Base-by-base conservation (phyloP, 306 rosid species). In the Carpinus viminea region DNA sequence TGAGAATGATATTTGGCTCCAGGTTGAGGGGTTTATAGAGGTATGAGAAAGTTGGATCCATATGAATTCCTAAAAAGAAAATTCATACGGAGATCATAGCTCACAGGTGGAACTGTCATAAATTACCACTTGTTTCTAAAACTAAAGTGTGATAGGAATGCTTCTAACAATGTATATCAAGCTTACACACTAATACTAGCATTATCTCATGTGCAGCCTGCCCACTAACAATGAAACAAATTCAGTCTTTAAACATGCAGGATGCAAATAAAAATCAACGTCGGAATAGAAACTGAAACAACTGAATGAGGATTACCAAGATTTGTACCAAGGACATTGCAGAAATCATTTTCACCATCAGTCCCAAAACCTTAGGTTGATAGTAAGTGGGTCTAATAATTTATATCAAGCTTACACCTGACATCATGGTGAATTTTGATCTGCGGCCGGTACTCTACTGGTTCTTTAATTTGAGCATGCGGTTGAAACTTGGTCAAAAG, bases 21-120 rank as follows among this genome's bases (percentile, higher is more conserved):
- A 36, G 46, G 46, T 36, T 36, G 46, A 65, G 48, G 47, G 48
- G 70, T 36, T 36, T 65, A 34, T 65, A 18, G 4, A 65, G 20
- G n/a, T 65, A 36, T 65, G 46, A 65, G 70, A 36, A 15, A 7
- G 70, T 65, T 65, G 70, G 48, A 65, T 16, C 70, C 20, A 36
- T 65, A 65, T 65, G 48, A 48, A 65, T 36, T 65, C 24, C 70
- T 65, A 34, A 5, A 8, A 61, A 61, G 12, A 13, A 61, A 26
- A 2, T 61, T 12, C 7, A 16, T 31, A 31, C 20, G 13, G 34
- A 57, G 20, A 12, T 21, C 70, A 64, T 64, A 34, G 70, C 13
- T 64, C 12, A 34, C 24, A 15, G 48, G 70, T 16, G 21, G 70
- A 41, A 36, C 47, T 15, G 5, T 24, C 21, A 17, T 65, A 34